Evolutionary conservation across 345 rosid genomes (phyloP), one percentile per base, ranked within the genome.

Genomic region (Salix caprea): DNA sequence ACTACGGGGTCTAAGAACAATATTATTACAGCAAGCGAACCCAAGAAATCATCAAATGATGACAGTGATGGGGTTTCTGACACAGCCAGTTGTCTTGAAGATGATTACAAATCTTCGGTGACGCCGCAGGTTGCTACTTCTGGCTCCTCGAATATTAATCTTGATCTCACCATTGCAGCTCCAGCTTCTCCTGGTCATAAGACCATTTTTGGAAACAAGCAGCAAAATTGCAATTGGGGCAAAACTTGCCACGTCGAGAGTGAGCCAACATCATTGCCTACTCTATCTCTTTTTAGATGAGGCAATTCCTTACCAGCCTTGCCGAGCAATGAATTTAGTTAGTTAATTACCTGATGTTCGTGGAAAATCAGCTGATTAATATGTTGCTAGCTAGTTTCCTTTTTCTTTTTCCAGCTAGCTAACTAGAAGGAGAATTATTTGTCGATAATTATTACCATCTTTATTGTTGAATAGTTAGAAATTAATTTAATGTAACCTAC

Each of bases 101-200:
- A 78, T 16, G 73, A 78, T n/a, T n/a, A 23, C 4, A 4, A 58
- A 23, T 58, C 64, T 23, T 3, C 10, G 64, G 64, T 18, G 69
- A 73, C 16, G 42, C 69, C 40, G 14, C 69, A 16, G 10, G 42
- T 21, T 56, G 40, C 50, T 6, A 37, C 68, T n/a, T 32, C 61
- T 46, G 61, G 19, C 28, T 69, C 81, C 58, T 78, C 73, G 16
- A 37, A 72, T 24, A 56, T 78, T 26, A 68, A 78, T 66, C 77
- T 78, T 34, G 81, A 78, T 60, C 77, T 78, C 58, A 42, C 69
- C 69, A 78, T 78, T 40, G 73, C 77, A 16, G 77, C 21, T 56
- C 81, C 81, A 14, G 30, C 56, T 54, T 13, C 80, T 52, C 26
- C 68, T 34, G 37, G 28, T 37, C 34, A 10, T 21, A 14, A 11